Conservation (phyloP, 495 filamentous ascomycete genomes). For the Neurospora pannonica region DNA sequence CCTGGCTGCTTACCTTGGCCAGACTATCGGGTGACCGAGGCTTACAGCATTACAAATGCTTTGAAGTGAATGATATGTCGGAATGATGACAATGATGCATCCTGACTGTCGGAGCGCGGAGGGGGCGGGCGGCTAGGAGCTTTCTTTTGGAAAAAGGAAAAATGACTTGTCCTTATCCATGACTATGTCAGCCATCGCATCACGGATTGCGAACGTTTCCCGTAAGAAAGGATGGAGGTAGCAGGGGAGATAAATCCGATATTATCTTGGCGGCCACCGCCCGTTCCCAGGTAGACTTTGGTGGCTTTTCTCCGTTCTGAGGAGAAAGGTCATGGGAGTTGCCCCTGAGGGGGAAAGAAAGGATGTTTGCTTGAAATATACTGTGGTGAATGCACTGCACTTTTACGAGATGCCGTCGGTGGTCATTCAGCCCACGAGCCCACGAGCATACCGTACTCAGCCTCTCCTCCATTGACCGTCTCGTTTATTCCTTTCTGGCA, state of each 20-base stretch:
- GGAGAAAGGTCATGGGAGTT: background rate
- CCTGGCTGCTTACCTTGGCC: background rate
- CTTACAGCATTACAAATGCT: background rate
- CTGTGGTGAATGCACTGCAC: background rate
- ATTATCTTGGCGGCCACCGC: background rate
- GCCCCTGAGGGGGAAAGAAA: too few relatives aligned
- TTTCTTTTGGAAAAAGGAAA: background rate
- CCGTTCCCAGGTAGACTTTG: background rate
- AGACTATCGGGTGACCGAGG: background rate
- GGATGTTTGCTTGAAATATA: background rate
- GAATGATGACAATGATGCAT: background rate
- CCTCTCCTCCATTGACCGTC: background rate
- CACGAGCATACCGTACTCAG: background rate
- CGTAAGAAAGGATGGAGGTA: background rate
- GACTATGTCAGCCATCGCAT: background rate
- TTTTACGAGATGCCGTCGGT: background rate
- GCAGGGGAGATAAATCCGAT: background rate
- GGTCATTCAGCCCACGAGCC: background rate
- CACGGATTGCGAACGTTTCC: background rate
- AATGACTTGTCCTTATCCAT: background rate
- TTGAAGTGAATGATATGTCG: background rate
- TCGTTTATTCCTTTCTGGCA: background rate
- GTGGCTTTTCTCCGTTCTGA: background rate
- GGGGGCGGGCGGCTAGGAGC: background rate
- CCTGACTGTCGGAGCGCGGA: background rate